Percentiles rank a stretch among this genome's conserved stretches.
Evolutionary conservation across 257 asterid genomes (phyloP).

Genomic region (Solanum tarapatanum): DNA sequence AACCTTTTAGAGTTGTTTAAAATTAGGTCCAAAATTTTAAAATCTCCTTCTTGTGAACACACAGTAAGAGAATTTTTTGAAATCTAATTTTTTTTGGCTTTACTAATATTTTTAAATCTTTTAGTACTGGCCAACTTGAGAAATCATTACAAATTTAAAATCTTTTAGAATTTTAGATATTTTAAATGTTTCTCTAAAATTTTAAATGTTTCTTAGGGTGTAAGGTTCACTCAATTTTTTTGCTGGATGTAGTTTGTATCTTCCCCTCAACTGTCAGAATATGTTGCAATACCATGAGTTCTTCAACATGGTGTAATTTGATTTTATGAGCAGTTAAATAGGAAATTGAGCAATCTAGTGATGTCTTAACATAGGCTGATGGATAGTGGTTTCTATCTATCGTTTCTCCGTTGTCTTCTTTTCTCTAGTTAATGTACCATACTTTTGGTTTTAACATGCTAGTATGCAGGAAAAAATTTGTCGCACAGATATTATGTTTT

Average conservation of each 20-base stretch:
- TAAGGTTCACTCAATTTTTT: conserved; percentile 13
- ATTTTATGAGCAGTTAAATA: neutral
- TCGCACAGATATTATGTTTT: neutral
- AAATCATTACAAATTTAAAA: no score
- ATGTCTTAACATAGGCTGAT: neutral
- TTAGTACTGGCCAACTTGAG: no score
- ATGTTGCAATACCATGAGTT: neutral
- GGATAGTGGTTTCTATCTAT: neutral
- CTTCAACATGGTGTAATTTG: conserved; percentile 6
- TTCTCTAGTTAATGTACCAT: neutral
- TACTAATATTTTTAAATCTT: no score
- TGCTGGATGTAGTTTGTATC: conserved; percentile 16
- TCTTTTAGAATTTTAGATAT: no score
- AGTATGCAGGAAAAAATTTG: neutral
- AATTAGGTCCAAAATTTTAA: no score
- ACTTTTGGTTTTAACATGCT: neutral
- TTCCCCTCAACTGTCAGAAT: neutral
- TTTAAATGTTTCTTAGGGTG: no score
- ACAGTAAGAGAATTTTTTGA: no score
- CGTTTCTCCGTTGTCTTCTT: neutral
- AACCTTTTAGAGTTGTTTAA: no score
- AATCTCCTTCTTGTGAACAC: no score
- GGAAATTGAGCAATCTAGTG: neutral
- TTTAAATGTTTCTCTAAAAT: no score
- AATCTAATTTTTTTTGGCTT: no score